Base-by-base conservation (phyloP, 2,329 filamentous ascomycete genomes). In the Aspergillus thermomutatus region DNA sequence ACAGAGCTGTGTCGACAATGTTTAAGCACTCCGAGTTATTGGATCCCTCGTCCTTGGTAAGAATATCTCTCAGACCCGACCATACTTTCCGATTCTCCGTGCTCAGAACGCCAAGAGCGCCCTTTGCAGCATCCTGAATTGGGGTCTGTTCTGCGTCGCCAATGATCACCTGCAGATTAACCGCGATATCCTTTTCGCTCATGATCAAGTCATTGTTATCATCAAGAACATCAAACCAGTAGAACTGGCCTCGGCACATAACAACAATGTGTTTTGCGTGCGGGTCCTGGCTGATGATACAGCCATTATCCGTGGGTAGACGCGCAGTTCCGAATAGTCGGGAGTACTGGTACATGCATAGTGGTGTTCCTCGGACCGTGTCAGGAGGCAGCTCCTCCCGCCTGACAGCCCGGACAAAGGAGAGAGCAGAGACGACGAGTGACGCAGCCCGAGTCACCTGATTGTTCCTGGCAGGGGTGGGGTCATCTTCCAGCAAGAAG, bases 291-390 rank as follows among this genome's bases (percentile, higher is more conserved):
- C 92, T 92, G 67, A 99, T 97, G 65, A 96, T 89, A 72, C 94
- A 99, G 4, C 94, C 94, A 70, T 94, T 88, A 28, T 96, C 91
- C 0, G 93, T 97, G 0, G 94, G 94, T 8, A 99, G 90, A 63
- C 94, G 86, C 48, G 94, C 92, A 1, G 94, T 97, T 52, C 94
- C 94, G 68, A 99, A 99, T 27, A 99, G 80, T 19, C 93, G 85
- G 0, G 93, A 96, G 77, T 96, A 97, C 73, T 99, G 94, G 73
- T 97, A 96, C 94, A 99, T 99, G 81, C 91, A 94, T 19, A 99
- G 81, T 0, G 94, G 92, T 23, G 86, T 88, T 21, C 91, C 91
- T 65, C 88, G 89, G 60, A 97, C 76, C 1, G 83, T 92, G 74
- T 99, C 94, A 0, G 94, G 92, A 1, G 91, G 89, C 8, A 99